A percentile compares a stretch with the other conserved stretches of the same genome.
These are phyloP conservation scores for Wickerhamiella shivajii DNA, from an alignment of 805 yeast species.

Conservation along the genomic window DNA sequence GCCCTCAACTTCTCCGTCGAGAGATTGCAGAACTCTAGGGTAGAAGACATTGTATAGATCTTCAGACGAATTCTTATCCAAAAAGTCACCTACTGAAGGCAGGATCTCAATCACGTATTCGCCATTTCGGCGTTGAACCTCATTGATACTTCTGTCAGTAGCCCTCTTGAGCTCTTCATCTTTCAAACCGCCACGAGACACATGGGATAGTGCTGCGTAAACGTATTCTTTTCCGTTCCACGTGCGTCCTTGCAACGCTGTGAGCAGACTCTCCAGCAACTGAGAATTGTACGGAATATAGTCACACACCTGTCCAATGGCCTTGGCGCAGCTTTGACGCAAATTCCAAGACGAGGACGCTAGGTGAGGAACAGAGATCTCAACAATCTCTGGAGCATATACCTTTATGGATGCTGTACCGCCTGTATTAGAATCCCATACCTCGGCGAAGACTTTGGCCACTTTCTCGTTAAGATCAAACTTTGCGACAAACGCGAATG, in stretches of 20 bases:
- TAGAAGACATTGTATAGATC: slow-evolving; percentile 23
- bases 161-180: slow-evolving; percentile 27
- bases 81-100: slow-evolving; percentile 37
- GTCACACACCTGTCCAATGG: slow-evolving; percentile 36
- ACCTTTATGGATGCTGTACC: slow-evolving; percentile 54
- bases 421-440: slow-evolving; percentile 73
- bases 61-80: slow-evolving; percentile 27
- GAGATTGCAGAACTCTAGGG: slow-evolving; percentile 29
- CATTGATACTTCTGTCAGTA: slow-evolving; percentile 35
- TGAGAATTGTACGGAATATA: slow-evolving; percentile 19
- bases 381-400: slow-evolving; percentile 54
- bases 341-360: slow-evolving; percentile 44
- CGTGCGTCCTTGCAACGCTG: slow-evolving; percentile 58
- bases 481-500: slow-evolving; percentile 64
- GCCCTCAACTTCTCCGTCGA: slow-evolving; percentile 24
- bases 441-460: slow-evolving; percentile 36
- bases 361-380: slow-evolving; percentile 36
- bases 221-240: slow-evolving; percentile 82
- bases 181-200: slow-evolving; percentile 27
- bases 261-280: slow-evolving; percentile 40
- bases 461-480: slow-evolving; percentile 43
- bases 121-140: slow-evolving; percentile 52
- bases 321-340: slow-evolving; percentile 54
- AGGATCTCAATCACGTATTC: slow-evolving; percentile 46
- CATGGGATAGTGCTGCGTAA: slow-evolving; percentile 50